Evolutionary conservation across 441 rosid genomes (phyloP), one percentile per base, ranked within the genome.

Genomic region (Eruca vesicaria): DNA sequence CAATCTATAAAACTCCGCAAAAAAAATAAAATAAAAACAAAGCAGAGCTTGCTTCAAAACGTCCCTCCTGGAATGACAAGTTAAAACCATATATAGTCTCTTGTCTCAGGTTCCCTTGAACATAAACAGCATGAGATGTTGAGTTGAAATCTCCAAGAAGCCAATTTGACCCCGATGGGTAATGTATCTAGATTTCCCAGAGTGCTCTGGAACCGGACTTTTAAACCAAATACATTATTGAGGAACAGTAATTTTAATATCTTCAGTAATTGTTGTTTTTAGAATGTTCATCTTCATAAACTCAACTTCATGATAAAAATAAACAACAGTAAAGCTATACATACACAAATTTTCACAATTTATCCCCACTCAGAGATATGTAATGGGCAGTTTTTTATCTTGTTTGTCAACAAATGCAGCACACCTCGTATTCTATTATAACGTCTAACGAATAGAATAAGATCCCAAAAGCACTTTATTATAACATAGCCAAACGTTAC

Each of bases 401-500:
- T 43, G 50, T n/a, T 58, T 58, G 63, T 58, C 7, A 9, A 16
- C 23, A 31, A 59, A 59, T 60, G 41, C 48, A 62, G 12, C 61
- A n/a, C 23, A 4, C 20, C 3, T 60, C 64, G 64, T 61, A 61
- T 33, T 31, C 32, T 31, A 59, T 4, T 12, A 26, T 9, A 43
- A 60, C n/a, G 43, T 60, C 9, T 16, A 32, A 28, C 19, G 18
- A 67, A 50, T 19, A 68, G 15, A 36, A 31, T 23, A 58, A 43
- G 26, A 71, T 78, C 69, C 63, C 73, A 62, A 66, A 78, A 38
- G 56, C 66, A 73, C 16, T n/a, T 56, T 14, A 62, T 29, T 6
- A 66, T 45, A 68, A 43, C 6, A 78, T 63, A 72, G n/a, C 16
- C 78, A 73, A 38, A 67, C 73, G 19, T 72, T 72, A 72, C 66